These are phyloP conservation scores for Bonia amplexicaulis DNA, from an alignment of 176 grass and related monocot species.

Conservation along the genomic window DNA sequence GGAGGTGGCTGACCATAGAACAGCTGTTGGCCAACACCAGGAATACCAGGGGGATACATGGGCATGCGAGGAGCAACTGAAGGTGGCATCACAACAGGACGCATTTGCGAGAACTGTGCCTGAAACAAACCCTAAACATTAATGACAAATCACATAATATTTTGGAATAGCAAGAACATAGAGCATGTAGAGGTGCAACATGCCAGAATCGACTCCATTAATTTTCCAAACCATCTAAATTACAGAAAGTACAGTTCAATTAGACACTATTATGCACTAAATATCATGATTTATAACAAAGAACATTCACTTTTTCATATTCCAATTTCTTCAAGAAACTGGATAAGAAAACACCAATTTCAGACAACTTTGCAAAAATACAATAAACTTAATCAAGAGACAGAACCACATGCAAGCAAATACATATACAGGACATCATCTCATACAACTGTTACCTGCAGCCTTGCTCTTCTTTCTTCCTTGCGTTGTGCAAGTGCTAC, in stretches of 20 bases:
- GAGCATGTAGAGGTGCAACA: not conserved
- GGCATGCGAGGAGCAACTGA: slow-evolving; percentile 56
- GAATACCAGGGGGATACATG: slow-evolving; percentile 65
- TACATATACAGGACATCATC: not conserved
- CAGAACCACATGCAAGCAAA: not conserved
- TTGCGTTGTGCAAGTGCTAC: slow-evolving; percentile 76
- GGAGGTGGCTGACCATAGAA: slow-evolving; percentile 78
- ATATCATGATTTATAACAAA: not conserved
- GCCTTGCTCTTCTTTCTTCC: slow-evolving; percentile 62
- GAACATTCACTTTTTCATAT: not conserved
- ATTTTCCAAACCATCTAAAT: not conserved
- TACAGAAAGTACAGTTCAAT: not conserved
- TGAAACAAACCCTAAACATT: slow-evolving; percentile 6
- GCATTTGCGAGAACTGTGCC: slow-evolving; percentile 66
- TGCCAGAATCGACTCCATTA: not conserved
- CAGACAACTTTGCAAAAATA: not conserved
- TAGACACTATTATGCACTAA: not conserved
- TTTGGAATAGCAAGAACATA: not conserved
- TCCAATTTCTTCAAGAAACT: not conserved
- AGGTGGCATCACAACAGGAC: slow-evolving; percentile 57
- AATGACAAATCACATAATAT: not conserved
- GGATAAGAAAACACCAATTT: not conserved
- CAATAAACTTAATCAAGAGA: not conserved
- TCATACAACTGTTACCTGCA: slow-evolving; percentile 41
- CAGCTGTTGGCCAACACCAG: slow-evolving; percentile 57